Conservation (phyloP, 257 asterid genomes). For the Nicotiana knightiana region DNA sequence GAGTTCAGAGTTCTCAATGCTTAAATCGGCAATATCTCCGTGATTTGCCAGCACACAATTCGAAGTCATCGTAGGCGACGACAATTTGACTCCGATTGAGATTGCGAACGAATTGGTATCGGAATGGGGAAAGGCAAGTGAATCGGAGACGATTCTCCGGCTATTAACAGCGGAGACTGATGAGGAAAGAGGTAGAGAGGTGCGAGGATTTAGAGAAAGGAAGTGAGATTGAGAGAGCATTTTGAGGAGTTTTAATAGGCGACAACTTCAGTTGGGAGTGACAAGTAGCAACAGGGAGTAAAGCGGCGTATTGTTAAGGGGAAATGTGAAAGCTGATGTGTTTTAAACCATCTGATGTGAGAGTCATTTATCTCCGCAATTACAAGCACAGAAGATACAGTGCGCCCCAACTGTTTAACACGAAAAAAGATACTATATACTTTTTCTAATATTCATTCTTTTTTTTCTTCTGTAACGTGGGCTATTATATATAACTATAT, state of each 20-base stretch:
- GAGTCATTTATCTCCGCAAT: background rate
- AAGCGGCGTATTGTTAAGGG: background rate
- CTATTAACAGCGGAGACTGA: constrained; percentile 11
- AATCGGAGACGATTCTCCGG: background rate
- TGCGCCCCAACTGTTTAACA: background rate
- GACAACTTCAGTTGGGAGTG: constrained; percentile 1
- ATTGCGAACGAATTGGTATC: background rate
- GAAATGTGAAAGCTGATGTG: constrained; percentile 2
- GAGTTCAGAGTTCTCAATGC: constrained; percentile 38
- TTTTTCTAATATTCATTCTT: too few species aligned
- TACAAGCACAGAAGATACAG: background rate
- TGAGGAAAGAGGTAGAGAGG: constrained; percentile 17
- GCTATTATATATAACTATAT: too few species aligned
- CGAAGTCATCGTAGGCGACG: background rate
- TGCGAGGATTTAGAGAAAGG: constrained; percentile 30
- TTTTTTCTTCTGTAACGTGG: too few species aligned
- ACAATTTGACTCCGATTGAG: constrained; percentile 25
- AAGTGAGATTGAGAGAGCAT: constrained; percentile 36
- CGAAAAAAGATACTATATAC: too few species aligned
- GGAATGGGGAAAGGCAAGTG: background rate
- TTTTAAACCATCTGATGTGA: background rate
- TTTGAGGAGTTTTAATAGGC: constrained; percentile 10
- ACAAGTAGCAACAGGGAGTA: background rate
- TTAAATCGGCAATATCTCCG: constrained; percentile 21
- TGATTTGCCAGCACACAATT: constrained; percentile 25